A percentile compares a stretch with the other conserved stretches of the same genome.
phyloP scores from a whole-genome alignment of 768 basidiomycete genomes.

The Suillus weaverae region DNA sequence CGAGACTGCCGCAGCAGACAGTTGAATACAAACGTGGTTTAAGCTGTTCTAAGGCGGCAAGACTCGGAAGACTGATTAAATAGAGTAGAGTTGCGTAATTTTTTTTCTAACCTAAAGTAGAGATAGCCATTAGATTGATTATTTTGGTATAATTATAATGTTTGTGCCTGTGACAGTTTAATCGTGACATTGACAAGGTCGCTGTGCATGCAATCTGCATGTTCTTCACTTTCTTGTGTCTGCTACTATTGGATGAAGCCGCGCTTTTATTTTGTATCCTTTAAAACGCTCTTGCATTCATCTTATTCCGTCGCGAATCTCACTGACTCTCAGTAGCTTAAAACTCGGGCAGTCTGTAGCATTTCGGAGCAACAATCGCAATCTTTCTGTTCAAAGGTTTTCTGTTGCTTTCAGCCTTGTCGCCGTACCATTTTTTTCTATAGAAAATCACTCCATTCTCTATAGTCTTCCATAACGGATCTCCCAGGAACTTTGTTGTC shows the following conservation, averaged over 20 bases:
- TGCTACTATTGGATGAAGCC: constrained; percentile 7
- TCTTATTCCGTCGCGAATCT: not conserved
- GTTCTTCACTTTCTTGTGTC: constrained; percentile 15
- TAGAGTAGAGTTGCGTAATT: not conserved
- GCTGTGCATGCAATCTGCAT: constrained; percentile 20
- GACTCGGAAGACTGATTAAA: constrained; percentile 14
- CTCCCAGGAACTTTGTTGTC: constrained; percentile 6
- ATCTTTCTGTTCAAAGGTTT: constrained; percentile 9
- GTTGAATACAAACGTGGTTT: constrained; percentile 8
- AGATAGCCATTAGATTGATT: constrained; percentile 28
- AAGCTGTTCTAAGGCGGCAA: not conserved
- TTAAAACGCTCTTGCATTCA: constrained; percentile 7
- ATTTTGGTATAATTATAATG: constrained; percentile 22
- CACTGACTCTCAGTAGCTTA: not conserved
- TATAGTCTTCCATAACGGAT: not conserved
- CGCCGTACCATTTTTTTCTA: not conserved
- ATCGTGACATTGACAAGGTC: constrained; percentile 23
- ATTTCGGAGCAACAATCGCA: constrained; percentile 15
- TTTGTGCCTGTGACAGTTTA: constrained; percentile 37
- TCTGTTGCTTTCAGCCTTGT: constrained; percentile 2
- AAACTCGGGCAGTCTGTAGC: constrained; percentile 6
- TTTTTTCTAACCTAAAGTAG: constrained; percentile 6
- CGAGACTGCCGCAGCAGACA: constrained; percentile 9
- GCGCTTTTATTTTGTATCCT: not conserved
- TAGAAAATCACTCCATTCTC: not conserved